Base-by-base conservation (phyloP, 208 protist genomes). In the Leishmania braziliensis region DNA sequence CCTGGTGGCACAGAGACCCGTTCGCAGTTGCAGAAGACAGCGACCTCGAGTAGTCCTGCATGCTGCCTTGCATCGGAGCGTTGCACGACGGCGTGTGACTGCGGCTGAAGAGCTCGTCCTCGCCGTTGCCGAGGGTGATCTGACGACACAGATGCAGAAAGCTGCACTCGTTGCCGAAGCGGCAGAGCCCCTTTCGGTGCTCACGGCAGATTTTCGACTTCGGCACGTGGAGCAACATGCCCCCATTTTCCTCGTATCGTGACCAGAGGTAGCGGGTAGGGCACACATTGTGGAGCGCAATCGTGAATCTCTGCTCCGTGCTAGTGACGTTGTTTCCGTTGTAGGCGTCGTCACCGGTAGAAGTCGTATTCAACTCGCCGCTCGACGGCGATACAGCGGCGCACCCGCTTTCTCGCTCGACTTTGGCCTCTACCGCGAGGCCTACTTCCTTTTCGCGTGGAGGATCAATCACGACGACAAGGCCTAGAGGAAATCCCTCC, bases 101-200 rank as follows among this genome's bases (percentile, higher is more conserved):
- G 65, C 71, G 66, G 50, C 51, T 72, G 54, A 65, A 63, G 26
- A 78, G 36, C 9, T 84, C 84, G 3, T 84, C 77, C 16, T 93
- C 84, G 68, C 81, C 85, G 65, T 77, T 72, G 71, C 82, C 86
- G 26, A 92, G 81, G 0, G 84, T 69, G 8, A 91, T 87, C 48
- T 92, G 77, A 23, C 93, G 88, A 79, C 95, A 97, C 29, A 96
- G 82, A 78, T 97, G 95, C 54, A 97, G 79, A 73, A 96, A 97
- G 53, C 87, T 90, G 87, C 95, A 97, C 58, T 96, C 92, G 70
- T 96, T 92, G 50, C 93, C 95, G 69, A 96, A 96, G 68, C 92
- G 90, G 84, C 95, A 97, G 51, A 96, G 86, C 0, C 92, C 93
- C 53, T 91, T 89, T 70, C 89, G 83, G 87, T 97, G 95, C 65